These are phyloP conservation scores for Eucalyptus curtisii DNA, from an alignment of 345 rosid species.

Conservation along the genomic window DNA sequence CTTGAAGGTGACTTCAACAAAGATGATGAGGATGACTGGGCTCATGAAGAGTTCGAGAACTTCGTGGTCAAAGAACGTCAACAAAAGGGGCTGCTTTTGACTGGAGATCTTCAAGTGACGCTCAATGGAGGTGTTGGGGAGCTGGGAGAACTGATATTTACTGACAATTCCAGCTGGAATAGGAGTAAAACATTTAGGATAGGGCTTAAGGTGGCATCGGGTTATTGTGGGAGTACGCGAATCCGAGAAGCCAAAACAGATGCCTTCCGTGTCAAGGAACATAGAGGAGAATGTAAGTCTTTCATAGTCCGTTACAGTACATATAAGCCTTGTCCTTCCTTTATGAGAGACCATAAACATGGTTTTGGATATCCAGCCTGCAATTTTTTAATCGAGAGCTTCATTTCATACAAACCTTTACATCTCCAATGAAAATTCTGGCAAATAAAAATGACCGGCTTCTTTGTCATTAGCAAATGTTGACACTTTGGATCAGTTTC, in stretches of 20 bases:
- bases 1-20: too few relatives aligned
- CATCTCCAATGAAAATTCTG: not conserved
- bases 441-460: too few relatives aligned
- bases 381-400: not conserved
- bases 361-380: not conserved
- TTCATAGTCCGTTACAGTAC: accelerated
- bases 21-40: too few relatives aligned
- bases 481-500: too few relatives aligned
- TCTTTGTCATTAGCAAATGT: too few relatives aligned
- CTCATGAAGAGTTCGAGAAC: too few relatives aligned
- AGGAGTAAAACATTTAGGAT: not conserved
- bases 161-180: not conserved
- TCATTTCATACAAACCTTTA: not conserved
- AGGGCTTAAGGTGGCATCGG: not conserved
- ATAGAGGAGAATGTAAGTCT: not conserved
- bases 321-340: not conserved
- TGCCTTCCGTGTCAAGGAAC: not conserved
- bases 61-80: not conserved
- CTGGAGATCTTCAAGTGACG: accelerated
- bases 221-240: not conserved
- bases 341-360: accelerated
- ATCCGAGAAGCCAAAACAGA: not conserved
- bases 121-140: not conserved
- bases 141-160: not conserved
- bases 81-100: not conserved